These are phyloP conservation scores for Cladosporium velox DNA, from an alignment of 2,329 filamentous ascomycete species.

Conservation along the genomic window DNA sequence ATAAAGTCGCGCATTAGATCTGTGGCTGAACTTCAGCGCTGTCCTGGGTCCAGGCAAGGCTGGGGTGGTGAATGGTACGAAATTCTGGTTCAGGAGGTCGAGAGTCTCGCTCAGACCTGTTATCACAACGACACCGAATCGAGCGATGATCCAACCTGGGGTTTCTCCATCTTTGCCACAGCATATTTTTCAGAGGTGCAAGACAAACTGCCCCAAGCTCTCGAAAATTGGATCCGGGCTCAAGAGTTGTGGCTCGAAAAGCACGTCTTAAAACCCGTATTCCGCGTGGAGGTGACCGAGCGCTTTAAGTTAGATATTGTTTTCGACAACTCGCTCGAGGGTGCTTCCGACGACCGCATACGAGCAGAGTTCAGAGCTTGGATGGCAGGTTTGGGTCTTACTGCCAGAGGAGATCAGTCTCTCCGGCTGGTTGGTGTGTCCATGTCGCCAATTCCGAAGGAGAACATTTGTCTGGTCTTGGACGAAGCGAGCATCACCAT, in stretches of 20 bases:
- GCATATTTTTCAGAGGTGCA: not conserved
- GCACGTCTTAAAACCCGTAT: not conserved
- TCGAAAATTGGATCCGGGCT: not conserved
- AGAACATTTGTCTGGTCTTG: conserved; percentile 11
- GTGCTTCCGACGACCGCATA: conserved; percentile 11
- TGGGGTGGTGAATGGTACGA: not conserved
- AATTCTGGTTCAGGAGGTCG: not conserved
- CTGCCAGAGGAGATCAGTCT: not conserved
- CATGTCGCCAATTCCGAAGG: not conserved
- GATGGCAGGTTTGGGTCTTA: conserved; percentile 2
- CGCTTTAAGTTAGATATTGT: conserved; percentile 6
- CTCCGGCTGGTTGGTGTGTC: not conserved
- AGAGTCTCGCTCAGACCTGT: not conserved
- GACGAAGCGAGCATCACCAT: conserved; percentile 1
- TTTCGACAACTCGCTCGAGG: not conserved
- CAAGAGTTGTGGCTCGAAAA: not conserved
- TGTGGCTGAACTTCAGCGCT: not conserved
- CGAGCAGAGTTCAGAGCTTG: not conserved
- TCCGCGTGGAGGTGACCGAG: not conserved
- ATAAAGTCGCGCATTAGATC: not conserved
- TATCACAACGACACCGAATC: not conserved
- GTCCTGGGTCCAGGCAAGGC: not conserved
- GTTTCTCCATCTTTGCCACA: conserved; percentile 4
- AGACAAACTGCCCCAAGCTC: conserved; percentile 5
- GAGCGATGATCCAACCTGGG: conserved; percentile 4